Base-by-base conservation (phyloP, 371 early-diverging fungal genomes). In the Rhizopus sp. region DNA sequence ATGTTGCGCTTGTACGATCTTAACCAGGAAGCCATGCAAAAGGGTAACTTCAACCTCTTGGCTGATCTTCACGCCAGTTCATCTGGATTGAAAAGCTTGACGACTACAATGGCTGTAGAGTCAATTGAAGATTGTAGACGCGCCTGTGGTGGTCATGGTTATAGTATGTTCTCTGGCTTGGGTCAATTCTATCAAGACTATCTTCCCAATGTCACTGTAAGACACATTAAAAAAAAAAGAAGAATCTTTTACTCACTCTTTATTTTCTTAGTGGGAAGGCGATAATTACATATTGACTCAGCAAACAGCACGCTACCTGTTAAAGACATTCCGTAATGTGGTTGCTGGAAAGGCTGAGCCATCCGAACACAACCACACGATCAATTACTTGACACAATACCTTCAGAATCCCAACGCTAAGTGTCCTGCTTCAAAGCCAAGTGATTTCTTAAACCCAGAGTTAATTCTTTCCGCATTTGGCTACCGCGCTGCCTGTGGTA, bases 31-130 rank as follows among this genome's bases (percentile, higher is more conserved):
- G 80, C 77, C 30, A 83, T 92, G 58, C 59, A 75, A 35, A 60
- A 80, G 30, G 80, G 84, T 10, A 78, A 85, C 55, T 77, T 70
- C 30, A 59, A 63, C 15, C 55, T 80, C 45, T 77, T 93, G 49
- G 88, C 90, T 54, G 93, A 92, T 67, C 81, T 94, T 1, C 95
- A 95, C 62, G 93, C 92, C 32, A 85, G 86, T 53, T 87, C 88
- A 0, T 90, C 92, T 0, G 92, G 92, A 5, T 81, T 95, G 53
- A 95, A 95, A 78, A 80, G 86, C 34, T 84, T 89, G 72, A 83
- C 84, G 13, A 91, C 92, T 0, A 89, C 87, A 23, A 74, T 88
- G 60, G 87, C 83, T 17, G 63, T 85, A 4, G 82, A 86, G 31
- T 88, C 88, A 15, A 83, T 94, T 57, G 95, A 94, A 61, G 86